Conservation (phyloP, 768 basidiomycete species). For the Hortiboletus flavorubellus region DNA sequence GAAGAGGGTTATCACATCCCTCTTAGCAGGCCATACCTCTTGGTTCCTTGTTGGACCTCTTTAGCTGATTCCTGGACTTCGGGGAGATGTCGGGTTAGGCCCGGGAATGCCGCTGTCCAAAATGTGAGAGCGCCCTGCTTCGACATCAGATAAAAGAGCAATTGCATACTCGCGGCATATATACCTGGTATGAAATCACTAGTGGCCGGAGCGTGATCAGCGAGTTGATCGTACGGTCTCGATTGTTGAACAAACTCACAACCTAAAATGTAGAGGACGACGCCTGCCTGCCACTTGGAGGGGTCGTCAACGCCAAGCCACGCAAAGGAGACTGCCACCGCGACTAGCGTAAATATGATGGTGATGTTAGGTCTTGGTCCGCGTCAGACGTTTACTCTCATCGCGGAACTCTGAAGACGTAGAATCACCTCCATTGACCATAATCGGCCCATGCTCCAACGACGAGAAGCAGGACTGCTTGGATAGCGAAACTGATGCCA, state of each 20-base stretch:
- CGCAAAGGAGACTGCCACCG: conserved; percentile 66
- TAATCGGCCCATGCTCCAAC: conserved; percentile 83
- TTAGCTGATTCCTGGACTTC: conserved; percentile 56
- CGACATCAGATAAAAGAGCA: not conserved
- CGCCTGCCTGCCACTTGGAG: conserved; percentile 59
- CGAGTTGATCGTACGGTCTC: not conserved
- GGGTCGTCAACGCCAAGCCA: conserved; percentile 74
- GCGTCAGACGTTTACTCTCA: not conserved
- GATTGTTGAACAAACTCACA: conserved; percentile 36
- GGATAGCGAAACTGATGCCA: conserved; percentile 75
- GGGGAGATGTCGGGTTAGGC: conserved; percentile 65
- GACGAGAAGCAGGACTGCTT: conserved; percentile 59
- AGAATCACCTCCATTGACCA: conserved; percentile 64
- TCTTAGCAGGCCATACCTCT: conserved; percentile 37
- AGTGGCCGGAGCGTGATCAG: not conserved
- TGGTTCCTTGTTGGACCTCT: conserved; percentile 39
- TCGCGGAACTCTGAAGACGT: not conserved
- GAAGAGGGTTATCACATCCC: not conserved
- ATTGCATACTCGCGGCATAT: not conserved
- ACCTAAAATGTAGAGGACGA: conserved; percentile 61
- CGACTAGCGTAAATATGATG: conserved; percentile 66
- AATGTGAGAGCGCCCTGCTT: conserved; percentile 65
- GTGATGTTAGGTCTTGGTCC: conserved; percentile 65
- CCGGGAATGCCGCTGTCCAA: conserved; percentile 83
- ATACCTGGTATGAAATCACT: conserved; percentile 73